Percentiles rank a stretch among this genome's conserved stretches.
phyloP scores from a whole-genome alignment of 805 yeast genomes.

The Pichia nakasei region DNA sequence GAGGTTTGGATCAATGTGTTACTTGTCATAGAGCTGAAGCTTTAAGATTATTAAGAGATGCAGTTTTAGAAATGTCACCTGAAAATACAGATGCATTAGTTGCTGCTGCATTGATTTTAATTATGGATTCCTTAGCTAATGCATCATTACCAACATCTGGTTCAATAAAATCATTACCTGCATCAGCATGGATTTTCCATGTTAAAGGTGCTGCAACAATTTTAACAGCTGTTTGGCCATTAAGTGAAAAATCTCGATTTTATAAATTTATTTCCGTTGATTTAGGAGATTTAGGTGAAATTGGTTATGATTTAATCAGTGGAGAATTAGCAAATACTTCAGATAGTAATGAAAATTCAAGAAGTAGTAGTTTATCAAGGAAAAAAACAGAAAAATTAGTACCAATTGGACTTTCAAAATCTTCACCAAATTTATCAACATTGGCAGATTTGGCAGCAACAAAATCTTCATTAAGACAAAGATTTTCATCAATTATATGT shows the following conservation, averaged over 20 bases:
- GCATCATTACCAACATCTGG: conserved; percentile 54
- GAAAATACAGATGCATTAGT: conserved; percentile 90
- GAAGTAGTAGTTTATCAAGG: conserved; percentile 4
- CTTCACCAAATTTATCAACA: conserved; percentile 23
- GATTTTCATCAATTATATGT: conserved; percentile 57
- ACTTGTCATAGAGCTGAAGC: conserved; percentile 87
- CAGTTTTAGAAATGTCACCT: conserved; percentile 72
- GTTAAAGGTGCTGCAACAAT: conserved; percentile 97
- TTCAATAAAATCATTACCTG: conserved; percentile 62
- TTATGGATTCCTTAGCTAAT: conserved; percentile 90
- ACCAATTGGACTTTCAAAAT: no score
- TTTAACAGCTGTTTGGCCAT: conserved; percentile 92
- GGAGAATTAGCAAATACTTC: conserved; percentile 25
- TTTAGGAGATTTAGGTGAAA: conserved; percentile 79
- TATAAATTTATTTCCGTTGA: conserved; percentile 75
- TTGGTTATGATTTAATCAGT: conserved; percentile 31
- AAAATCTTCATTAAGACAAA: conserved; percentile 17
- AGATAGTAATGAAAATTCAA: conserved; percentile 14
- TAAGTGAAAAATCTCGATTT: conserved; percentile 59
- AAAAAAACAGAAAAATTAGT: not conserved
- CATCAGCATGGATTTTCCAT: conserved; percentile 95
- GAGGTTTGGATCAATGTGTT: conserved; percentile 71
- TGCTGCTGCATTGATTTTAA: conserved; percentile 80
- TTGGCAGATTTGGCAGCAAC: conserved; percentile 9
- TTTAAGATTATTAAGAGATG: conserved; percentile 67